A percentile compares a stretch with the other conserved stretches of the same genome.
phyloP scores from a whole-genome alignment of 768 basidiomycete species.

The Suillus fuscotomentosus region DNA sequence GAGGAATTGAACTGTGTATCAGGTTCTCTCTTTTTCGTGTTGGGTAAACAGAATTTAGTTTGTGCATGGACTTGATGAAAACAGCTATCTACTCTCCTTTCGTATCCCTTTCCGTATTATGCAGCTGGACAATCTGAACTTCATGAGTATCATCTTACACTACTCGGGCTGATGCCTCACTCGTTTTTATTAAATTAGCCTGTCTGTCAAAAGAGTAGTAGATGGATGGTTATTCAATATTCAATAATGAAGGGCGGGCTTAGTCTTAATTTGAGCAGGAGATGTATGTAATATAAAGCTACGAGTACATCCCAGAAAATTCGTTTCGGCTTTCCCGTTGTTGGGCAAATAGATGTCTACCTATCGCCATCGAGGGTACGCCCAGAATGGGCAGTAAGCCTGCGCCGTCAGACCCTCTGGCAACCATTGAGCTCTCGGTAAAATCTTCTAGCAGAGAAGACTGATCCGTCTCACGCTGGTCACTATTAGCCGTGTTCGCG shows the following conservation, averaged over 20 bases:
- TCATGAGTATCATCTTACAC: constrained; percentile 19
- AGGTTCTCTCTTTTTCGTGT: constrained; percentile 12
- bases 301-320: constrained; percentile 62
- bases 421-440: constrained; percentile 18
- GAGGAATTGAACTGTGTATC: constrained; percentile 47
- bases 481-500: constrained; percentile 9
- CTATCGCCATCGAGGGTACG: constrained; percentile 16
- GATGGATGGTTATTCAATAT: constrained; percentile 23
- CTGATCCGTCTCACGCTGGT: constrained; percentile 12
- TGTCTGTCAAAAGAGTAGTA: constrained; percentile 22
- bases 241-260: constrained; percentile 13
- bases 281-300: constrained; percentile 6
- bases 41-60: constrained; percentile 7
- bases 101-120: constrained; percentile 12
- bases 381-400: constrained; percentile 18
- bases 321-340: constrained; percentile 29
- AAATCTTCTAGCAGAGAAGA: constrained; percentile 7
- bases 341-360: neutral
- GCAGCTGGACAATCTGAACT: constrained; percentile 20
- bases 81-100: constrained; percentile 32
- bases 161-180: constrained; percentile 18
- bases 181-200: constrained; percentile 15
- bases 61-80: constrained; percentile 21
- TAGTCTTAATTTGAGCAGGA: constrained; percentile 9
- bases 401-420: constrained; percentile 11